Evolutionary conservation across 306 rosid genomes (phyloP), one percentile per base, ranked within the genome.

Genomic region (Potentilla sterilis): DNA sequence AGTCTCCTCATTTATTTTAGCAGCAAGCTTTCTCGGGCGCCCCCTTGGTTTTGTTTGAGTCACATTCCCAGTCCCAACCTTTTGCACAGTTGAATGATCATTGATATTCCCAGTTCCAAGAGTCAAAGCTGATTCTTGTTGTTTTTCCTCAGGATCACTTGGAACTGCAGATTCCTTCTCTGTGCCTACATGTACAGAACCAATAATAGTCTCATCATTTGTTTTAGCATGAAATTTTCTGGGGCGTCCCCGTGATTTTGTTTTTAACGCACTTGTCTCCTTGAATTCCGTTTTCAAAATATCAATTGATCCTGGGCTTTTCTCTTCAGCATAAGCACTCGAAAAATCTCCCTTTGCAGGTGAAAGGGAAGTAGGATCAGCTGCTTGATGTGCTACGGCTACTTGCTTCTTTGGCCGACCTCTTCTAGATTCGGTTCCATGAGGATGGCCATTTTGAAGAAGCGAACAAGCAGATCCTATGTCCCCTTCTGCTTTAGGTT

Each of bases 391-490:
- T 22, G 71, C 70, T 78, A 66, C 42, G 7, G 69, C 24, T 64
- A 42, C 79, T 69, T 57, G 75, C 82, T 83, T 87, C 89, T 81
- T 87, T 51, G 77, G 76, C 6, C 69, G 75, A 55, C 90, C 77
- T 74, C 76, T 84, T 84, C 74, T 82, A 77, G 73, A 35, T 49
- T 7, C 67, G 49, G 74, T 66, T 80, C 34, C 73, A 8, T 81
- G 67, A 72, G 40, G 81, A 70, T 49, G 74, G 37, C 46, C 51
- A 62, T 76, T 70, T 48, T 59, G 40, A 62, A 49, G 12, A 4
- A 44, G 54, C 14, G 70, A 64, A 44, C 77, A n/a, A 51, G 71
- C 55, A 70, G 24, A 72, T 71, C 74, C 70, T 3, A 21, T 14
- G 58, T 65, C 79, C 79, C 75, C 42, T 41, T 67, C 85, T 41